These are phyloP conservation scores for Penicillium rolfsii DNA, from an alignment of 2,329 filamentous ascomycete species.

Conservation along the genomic window DNA sequence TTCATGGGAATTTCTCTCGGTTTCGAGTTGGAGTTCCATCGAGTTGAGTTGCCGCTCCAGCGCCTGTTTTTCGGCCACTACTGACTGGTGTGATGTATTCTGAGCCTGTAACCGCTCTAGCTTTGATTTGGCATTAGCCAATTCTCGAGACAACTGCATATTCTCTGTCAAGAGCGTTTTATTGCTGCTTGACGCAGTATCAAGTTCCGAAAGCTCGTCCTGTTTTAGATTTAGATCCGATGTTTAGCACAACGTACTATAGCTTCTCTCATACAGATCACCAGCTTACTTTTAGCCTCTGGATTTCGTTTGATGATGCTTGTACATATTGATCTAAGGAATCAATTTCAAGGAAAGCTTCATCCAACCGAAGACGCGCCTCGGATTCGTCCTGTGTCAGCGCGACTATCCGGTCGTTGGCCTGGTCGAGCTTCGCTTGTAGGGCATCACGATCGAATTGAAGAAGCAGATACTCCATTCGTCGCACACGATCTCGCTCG, in stretches of 20 bases:
- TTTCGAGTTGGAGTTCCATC: conserved; percentile 79
- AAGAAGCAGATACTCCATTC: conserved; percentile 70
- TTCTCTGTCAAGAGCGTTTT: conserved; percentile 71
- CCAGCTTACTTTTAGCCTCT: conserved; percentile 56
- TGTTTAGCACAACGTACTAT: neutral
- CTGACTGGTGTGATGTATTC: conserved; percentile 63
- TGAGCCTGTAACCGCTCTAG: conserved; percentile 65
- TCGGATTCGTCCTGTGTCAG: conserved; percentile 49
- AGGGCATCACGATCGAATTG: conserved; percentile 73
- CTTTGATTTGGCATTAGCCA: conserved; percentile 63
- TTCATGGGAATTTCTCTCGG: conserved; percentile 72
- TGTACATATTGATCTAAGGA: conserved; percentile 43
- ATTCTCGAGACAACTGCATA: conserved; percentile 61
- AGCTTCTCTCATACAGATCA: neutral
- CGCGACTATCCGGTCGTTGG: conserved; percentile 59
- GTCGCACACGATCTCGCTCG: conserved; percentile 72
- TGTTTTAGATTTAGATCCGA: conserved; percentile 39
- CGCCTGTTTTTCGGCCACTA: conserved; percentile 77
- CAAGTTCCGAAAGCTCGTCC: conserved; percentile 73
- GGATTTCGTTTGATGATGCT: conserved; percentile 57
- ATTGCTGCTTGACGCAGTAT: conserved; percentile 68
- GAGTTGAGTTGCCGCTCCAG: conserved; percentile 77
- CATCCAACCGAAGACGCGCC: conserved; percentile 53
- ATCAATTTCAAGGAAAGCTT: conserved; percentile 52
- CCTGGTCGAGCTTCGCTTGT: conserved; percentile 62